A percentile compares a stretch with the other conserved stretches of the same genome.
Evolutionary conservation across 768 basidiomycete genomes (phyloP).

Genomic region (Naganishia vishniacii): DNA sequence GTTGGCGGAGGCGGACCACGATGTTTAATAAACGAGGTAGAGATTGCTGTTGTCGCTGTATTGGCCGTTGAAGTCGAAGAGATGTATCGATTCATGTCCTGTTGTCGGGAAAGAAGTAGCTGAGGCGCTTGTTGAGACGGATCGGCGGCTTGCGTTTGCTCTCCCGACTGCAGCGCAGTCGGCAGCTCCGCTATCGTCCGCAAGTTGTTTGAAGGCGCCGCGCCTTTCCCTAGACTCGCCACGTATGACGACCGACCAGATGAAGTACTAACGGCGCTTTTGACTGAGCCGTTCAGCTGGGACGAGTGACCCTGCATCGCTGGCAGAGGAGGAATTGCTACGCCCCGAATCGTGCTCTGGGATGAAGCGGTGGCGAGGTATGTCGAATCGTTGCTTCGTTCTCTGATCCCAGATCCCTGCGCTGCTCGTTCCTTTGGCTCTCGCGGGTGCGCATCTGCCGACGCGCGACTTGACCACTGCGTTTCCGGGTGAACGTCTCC

Average conservation of each 20-base stretch:
- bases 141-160: background rate
- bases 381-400: background rate
- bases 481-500: conserved; percentile 31
- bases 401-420: background rate
- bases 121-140: background rate
- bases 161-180: background rate
- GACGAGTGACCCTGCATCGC: background rate
- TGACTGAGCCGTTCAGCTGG: background rate
- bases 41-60: conserved; percentile 51
- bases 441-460: background rate
- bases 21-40: conserved; percentile 72
- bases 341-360: conserved; percentile 4
- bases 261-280: background rate
- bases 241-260: background rate
- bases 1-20: conserved; percentile 37
- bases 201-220: background rate
- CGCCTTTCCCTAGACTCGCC: background rate
- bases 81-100: conserved; percentile 78
- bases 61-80: conserved; percentile 80
- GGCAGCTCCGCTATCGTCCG: background rate
- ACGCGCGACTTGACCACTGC: background rate
- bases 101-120: conserved; percentile 31
- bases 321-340: background rate
- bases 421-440: background rate
- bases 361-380: background rate